phyloP scores from a whole-genome alignment of 768 basidiomycete species.

The Pleurotus giganteus region DNA sequence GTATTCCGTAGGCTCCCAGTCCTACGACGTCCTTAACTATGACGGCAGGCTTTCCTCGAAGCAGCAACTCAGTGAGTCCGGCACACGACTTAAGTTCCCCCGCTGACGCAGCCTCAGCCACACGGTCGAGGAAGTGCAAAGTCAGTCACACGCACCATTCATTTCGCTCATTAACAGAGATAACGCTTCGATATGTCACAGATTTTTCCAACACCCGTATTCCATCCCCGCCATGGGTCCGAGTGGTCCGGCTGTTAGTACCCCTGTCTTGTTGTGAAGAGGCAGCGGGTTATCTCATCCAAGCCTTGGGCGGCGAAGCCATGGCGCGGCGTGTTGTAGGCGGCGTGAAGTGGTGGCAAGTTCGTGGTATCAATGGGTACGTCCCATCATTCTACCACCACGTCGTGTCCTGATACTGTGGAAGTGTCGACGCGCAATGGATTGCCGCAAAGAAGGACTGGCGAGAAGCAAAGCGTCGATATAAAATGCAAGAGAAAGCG shows the following conservation, averaged over 20 bases:
- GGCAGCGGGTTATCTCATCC: conserved; percentile 70
- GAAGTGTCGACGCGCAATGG: conserved; percentile 85
- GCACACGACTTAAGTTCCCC: conserved; percentile 1
- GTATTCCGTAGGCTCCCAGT: neutral
- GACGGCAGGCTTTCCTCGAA: conserved; percentile 66
- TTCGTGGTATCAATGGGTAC: conserved; percentile 78
- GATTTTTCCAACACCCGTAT: conserved; percentile 79
- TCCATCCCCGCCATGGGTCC: conserved; percentile 83
- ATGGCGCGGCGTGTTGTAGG: conserved; percentile 70
- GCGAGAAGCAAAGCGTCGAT: conserved; percentile 59
- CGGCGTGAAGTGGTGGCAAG: conserved; percentile 98
- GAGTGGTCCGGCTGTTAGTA: conserved; percentile 65
- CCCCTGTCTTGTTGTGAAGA: conserved; percentile 75
- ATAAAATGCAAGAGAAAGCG: conserved; percentile 44
- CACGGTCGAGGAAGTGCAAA: conserved; percentile 81
- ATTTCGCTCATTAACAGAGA: neutral
- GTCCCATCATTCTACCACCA: conserved; percentile 15
- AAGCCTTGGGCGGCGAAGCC: conserved; percentile 83
- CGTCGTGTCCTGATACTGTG: conserved; percentile 8
- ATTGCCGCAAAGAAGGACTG: conserved; percentile 83
- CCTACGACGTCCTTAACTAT: conserved; percentile 3
- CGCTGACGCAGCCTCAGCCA: conserved; percentile 46
- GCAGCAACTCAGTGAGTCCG: conserved; percentile 61
- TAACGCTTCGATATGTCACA: conserved; percentile 13
- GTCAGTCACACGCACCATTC: conserved; percentile 19